Evolutionary conservation across 2,329 filamentous ascomycete genomes (phyloP).

Genomic region (Chalaropsis thielavioides): DNA sequence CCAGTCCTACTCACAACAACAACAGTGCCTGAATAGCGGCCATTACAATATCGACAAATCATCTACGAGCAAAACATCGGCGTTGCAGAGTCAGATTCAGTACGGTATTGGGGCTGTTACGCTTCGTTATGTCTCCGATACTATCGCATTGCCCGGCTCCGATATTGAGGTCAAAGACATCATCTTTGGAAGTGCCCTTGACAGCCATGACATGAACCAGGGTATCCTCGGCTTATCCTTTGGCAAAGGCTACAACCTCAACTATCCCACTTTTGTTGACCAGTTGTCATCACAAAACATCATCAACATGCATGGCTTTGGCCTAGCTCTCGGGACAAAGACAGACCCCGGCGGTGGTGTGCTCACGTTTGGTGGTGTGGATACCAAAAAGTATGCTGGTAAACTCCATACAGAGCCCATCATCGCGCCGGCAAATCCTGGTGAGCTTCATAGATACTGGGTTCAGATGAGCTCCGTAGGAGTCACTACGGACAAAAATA

Average conservation of each 20-base stretch:
- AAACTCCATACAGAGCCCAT: slow-evolving; percentile 23
- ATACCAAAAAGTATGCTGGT: slow-evolving; percentile 32
- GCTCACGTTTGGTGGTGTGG: slow-evolving; percentile 33
- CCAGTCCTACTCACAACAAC: slow-evolving; percentile 16
- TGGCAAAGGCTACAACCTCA: slow-evolving; percentile 22
- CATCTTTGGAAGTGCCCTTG: slow-evolving; percentile 24
- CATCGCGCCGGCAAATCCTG: slow-evolving; percentile 22
- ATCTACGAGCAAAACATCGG: slow-evolving; percentile 19
- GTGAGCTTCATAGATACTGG: slow-evolving; percentile 27
- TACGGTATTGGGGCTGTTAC: slow-evolving; percentile 24
- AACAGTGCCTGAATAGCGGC: slow-evolving; percentile 17
- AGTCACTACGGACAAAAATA: slow-evolving; percentile 23
- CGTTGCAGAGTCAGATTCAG: slow-evolving; percentile 19
- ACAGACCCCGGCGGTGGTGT: slow-evolving; percentile 22
- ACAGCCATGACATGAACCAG: slow-evolving; percentile 23
- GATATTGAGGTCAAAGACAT: slow-evolving; percentile 21
- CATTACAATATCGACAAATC: slow-evolving; percentile 20
- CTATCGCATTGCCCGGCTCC: slow-evolving; percentile 22
- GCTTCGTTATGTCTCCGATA: slow-evolving; percentile 23
- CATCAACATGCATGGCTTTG: slow-evolving; percentile 23
- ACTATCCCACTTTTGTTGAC: slow-evolving; percentile 24
- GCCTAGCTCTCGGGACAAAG: slow-evolving; percentile 25
- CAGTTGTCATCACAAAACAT: slow-evolving; percentile 22
- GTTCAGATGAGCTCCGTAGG: slow-evolving; percentile 28
- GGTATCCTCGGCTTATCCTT: slow-evolving; percentile 25